These are phyloP conservation scores for Oenanthe sinensis DNA, from an alignment of 129 eudicot genomes.

Conservation along the genomic window DNA sequence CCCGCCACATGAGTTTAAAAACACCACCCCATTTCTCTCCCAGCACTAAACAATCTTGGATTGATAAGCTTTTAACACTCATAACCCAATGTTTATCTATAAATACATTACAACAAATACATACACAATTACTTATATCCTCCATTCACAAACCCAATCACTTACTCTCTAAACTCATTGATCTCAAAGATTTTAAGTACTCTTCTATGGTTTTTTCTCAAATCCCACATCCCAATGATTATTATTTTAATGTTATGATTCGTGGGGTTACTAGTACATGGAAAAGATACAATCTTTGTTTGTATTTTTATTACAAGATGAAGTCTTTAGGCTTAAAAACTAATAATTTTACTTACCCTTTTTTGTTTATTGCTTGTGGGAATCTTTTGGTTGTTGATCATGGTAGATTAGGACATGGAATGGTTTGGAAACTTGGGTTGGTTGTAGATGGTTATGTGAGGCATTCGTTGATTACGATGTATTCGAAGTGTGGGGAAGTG, in stretches of 20 bases:
- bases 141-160: conserved; percentile 46
- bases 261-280: conserved; percentile 60
- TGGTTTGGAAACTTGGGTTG: conserved; percentile 57
- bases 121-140: conserved; percentile 54
- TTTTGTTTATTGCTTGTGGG: conserved; percentile 52
- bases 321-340: conserved; percentile 46
- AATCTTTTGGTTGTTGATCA: conserved; percentile 33
- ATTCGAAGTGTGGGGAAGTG: conserved; percentile 39
- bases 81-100: not conserved
- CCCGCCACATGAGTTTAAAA: not conserved
- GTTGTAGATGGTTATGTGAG: conserved; percentile 47
- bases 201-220: conserved; percentile 40
- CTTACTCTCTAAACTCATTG: conserved; percentile 45
- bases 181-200: conserved; percentile 47
- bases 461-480: conserved; percentile 78
- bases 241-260: conserved; percentile 59
- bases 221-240: conserved; percentile 51
- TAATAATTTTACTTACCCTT: conserved; percentile 76
- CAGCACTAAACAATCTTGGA: not conserved
- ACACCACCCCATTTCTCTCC: not conserved
- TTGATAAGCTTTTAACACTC: conserved; percentile 6
- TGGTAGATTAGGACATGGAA: conserved; percentile 45
- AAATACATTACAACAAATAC: conserved; percentile 53
- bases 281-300: conserved; percentile 40
- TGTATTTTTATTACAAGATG: conserved; percentile 44